Evolutionary conservation across 306 rosid species (phyloP).

Genomic region (Vigna mungo): DNA sequence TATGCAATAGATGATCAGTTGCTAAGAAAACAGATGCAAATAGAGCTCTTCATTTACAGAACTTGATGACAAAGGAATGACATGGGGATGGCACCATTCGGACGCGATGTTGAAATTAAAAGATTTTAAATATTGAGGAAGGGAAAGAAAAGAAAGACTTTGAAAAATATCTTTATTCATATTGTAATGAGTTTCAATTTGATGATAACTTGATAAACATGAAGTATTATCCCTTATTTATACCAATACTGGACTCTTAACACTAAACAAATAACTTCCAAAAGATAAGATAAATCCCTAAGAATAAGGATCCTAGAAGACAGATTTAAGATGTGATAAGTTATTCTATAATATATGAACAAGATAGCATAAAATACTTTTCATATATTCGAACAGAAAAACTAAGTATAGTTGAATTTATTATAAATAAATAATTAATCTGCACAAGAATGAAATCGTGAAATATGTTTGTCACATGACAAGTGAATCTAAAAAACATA

Average conservation of each 20-base stretch:
- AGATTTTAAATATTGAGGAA: background rate
- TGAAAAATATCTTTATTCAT: background rate
- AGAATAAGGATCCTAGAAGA: constrained; percentile 7
- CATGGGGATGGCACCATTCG: background rate
- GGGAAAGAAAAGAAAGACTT: background rate
- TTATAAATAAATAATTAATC: background rate
- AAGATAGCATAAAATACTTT: background rate
- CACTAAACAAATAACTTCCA: background rate
- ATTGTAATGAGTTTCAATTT: background rate
- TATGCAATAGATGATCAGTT: background rate
- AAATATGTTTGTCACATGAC: background rate
- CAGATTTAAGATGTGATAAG: background rate
- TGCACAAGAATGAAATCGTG: background rate
- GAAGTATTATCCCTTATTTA: background rate
- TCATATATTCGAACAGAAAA: background rate
- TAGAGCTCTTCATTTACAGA: background rate
- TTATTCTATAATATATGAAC: background rate
- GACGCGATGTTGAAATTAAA: background rate
- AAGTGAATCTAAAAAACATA: background rate
- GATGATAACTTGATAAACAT: background rate
- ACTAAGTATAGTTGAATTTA: background rate
- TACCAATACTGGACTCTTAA: background rate
- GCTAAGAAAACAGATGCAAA: background rate
- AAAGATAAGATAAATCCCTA: background rate
- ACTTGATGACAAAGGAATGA: background rate